Evolutionary conservation across 2,329 filamentous ascomycete species (phyloP).

Genomic region (Colletotrichum eremochloae): DNA sequence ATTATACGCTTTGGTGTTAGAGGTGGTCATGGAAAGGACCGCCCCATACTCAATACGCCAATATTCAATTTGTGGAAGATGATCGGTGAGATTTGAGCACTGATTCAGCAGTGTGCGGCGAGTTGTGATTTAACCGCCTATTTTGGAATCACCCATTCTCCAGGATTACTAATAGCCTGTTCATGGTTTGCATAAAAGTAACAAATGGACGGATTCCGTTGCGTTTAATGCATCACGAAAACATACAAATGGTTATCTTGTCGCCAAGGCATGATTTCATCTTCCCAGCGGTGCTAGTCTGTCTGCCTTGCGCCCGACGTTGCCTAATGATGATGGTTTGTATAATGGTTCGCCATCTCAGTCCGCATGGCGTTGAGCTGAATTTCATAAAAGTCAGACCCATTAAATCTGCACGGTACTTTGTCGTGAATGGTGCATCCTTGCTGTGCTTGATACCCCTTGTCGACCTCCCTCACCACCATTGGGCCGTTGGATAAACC

Average conservation of each 20-base stretch:
- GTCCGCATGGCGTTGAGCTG: background rate
- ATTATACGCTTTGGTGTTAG: no score
- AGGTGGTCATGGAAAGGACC: no score
- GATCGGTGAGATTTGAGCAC: no score
- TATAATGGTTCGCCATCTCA: conserved; percentile 19
- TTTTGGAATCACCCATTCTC: no score
- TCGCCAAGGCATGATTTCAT: background rate
- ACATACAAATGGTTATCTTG: background rate
- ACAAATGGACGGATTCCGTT: background rate
- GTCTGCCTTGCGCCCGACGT: conserved; percentile 1
- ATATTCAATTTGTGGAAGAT: no score
- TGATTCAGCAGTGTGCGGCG: no score
- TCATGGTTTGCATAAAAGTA: background rate
- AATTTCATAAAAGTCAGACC: background rate
- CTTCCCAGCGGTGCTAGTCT: background rate
- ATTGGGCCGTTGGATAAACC: conserved; percentile 13
- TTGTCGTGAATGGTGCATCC: conserved; percentile 11
- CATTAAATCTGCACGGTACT: conserved; percentile 21
- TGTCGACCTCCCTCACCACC: background rate
- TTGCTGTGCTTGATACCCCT: background rate
- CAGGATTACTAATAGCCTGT: no score
- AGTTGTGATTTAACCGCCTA: no score
- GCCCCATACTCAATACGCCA: no score
- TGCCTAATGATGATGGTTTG: background rate
- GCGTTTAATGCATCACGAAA: background rate